These are phyloP conservation scores for Orbilia blumenaviensis DNA, from an alignment of 2,329 filamentous ascomycete genomes.

Conservation along the genomic window DNA sequence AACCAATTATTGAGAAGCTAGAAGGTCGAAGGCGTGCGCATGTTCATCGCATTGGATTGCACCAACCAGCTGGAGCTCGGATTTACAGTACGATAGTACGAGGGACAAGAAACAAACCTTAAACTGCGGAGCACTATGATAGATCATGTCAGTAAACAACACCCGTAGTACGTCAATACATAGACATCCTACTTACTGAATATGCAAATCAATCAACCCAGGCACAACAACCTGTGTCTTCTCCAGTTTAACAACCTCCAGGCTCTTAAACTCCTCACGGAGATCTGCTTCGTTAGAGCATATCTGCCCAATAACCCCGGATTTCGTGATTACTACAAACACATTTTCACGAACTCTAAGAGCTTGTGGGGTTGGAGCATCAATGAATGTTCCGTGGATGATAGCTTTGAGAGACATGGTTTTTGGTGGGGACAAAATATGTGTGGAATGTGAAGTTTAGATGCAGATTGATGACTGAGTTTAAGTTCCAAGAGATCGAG, in stretches of 20 bases:
- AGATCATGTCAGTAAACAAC: background rate
- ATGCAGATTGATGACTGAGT: background rate
- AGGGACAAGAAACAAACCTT: slow-evolving; percentile 31
- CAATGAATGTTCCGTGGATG: slow-evolving; percentile 55
- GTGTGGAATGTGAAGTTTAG: background rate
- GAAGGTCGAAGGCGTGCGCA: too few species aligned
- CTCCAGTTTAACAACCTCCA: slow-evolving; percentile 18
- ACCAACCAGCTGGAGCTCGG: too few species aligned
- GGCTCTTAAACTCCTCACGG: slow-evolving; percentile 21
- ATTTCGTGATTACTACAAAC: slow-evolving; percentile 46
- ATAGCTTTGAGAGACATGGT: slow-evolving; percentile 21
- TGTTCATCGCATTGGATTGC: too few species aligned
- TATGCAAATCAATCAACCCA: slow-evolving; percentile 57
- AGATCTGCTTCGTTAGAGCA: background rate
- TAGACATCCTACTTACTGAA: slow-evolving; percentile 51
- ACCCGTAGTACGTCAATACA: background rate
- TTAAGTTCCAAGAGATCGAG: too few species aligned
- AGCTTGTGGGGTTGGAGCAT: slow-evolving; percentile 54
- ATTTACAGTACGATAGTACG: too few species aligned
- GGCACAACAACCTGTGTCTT: slow-evolving; percentile 52
- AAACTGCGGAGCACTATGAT: slow-evolving; percentile 56
- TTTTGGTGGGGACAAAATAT: background rate
- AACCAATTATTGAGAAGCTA: too few species aligned
- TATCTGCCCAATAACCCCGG: slow-evolving; percentile 29
- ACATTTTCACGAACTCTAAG: slow-evolving; percentile 53